Base-by-base conservation (phyloP, 2,329 filamentous ascomycete genomes). In the Oidium heveae region DNA sequence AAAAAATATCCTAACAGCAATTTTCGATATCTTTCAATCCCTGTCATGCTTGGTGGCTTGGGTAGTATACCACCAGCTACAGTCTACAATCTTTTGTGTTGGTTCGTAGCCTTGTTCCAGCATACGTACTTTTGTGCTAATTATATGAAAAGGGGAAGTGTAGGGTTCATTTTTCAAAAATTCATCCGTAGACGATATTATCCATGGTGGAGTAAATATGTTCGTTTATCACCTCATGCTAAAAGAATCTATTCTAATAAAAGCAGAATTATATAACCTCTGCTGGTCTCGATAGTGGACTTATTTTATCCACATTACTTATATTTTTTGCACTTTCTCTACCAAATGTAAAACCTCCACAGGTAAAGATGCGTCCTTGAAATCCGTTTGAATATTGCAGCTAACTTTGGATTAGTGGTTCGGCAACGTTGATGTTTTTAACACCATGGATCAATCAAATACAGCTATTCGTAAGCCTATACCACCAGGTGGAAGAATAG, bases 141-240 rank as follows among this genome's bases (percentile, higher is more conserved):
- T 39, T 81, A 52, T 39, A 52, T 32, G 16, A 28, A 43, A 13
- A 52, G 50, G 52, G 52, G 55, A 15, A 37, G 59, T 64, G 75
- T 82, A 9, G 82, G 82, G 9, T 73, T 75, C 54, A 58, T 80
- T 37, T 86, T 86, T 69, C 84, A 85, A 66, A 80, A 74, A 61
- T 77, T 72, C 60, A 74, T 86, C 63, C 75, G 76, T 63, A 72
- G 78, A 56, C 72, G 75, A 58, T 82, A 74, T 66, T 74, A 72
- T 7, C 81, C 78, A 37, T 86, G 82, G 82, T 86, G 82, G 82
- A 70, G 82, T 67, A 76, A 80, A 64, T 86, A 83, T 69, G 52
- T 53, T 20, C 7, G 52, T 41, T 24, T 8, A 24, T 22, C 36
- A 37, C 24, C 75, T 83, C 62, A 71, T 69, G 69, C 28, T 18